These are phyloP conservation scores for Cladochytrium tenue DNA, from an alignment of 371 early-diverging fungal species.

Conservation along the genomic window DNA sequence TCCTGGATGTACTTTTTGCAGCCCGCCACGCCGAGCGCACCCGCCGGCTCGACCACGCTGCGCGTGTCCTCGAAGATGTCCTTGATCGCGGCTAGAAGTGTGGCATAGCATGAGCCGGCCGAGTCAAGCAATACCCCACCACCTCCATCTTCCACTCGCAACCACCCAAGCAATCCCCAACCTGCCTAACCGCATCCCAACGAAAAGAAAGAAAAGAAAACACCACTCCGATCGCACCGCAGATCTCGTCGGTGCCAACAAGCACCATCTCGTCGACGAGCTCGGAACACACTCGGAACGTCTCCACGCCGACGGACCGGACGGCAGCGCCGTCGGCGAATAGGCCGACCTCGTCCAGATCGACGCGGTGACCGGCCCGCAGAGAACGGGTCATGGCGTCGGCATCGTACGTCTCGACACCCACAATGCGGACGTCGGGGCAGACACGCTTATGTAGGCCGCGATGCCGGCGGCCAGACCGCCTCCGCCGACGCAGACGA, in stretches of 20 bases:
- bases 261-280: slow-evolving; percentile 75
- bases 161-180: no score
- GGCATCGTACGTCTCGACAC: slow-evolving; percentile 89
- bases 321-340: slow-evolving; percentile 98
- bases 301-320: slow-evolving; percentile 84
- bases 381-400: slow-evolving; percentile 86
- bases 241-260: slow-evolving; percentile 92
- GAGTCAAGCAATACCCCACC: no score
- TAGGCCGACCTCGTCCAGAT: slow-evolving; percentile 81
- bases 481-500: slow-evolving; percentile 92
- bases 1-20: slow-evolving; percentile 73
- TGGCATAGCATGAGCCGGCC: no score
- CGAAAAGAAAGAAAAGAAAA: no score
- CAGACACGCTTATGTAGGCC: slow-evolving; percentile 84
- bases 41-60: slow-evolving; percentile 92
- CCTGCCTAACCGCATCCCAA: no score
- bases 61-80: slow-evolving; percentile 96
- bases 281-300: slow-evolving; percentile 70
- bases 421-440: slow-evolving; percentile 76
- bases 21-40: slow-evolving; percentile 87
- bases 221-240: slow-evolving; percentile 37
- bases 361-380: slow-evolving; percentile 58
- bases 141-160: no score
- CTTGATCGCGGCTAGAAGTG: no score
- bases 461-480: slow-evolving; percentile 91